Base-by-base conservation (phyloP, 441 rosid genomes). In the Gossypium gossypioides region DNA sequence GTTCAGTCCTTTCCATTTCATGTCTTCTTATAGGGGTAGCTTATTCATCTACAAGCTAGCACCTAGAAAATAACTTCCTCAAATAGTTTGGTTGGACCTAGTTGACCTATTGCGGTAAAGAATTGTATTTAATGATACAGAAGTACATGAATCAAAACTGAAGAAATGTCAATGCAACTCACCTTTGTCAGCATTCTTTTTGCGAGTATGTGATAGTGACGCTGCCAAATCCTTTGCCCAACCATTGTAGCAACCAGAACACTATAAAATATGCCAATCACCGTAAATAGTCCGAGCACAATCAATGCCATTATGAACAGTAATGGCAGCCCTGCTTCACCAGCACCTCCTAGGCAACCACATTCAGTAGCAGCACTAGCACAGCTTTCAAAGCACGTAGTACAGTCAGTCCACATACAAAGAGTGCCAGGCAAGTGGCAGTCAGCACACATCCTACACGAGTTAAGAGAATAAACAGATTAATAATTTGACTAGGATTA, bases 341-440 rank as follows among this genome's bases (percentile, higher is more conserved):
- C 98, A 62, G 99, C 99, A 72, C 98, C 98, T 72, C 96, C 96
- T 78, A 96, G 80, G 85, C 99, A 96, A 80, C 99, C 97, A 69
- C 98, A 96, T 83, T 96, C 99, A 74, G 94, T 77, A 3, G 90
- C 91, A 65, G 98, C 83, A 79, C 98, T 90, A 55, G 98, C 97
- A 81, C 98, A 93, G 71, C 96, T 84, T 84, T 96, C 99, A 55
- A 90, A 90, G 86, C 99, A 93, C 48, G 99, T 86, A 4, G 99
- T 93, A 76, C 99, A 96, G 85, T 96, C 99, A 25, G 97, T 92
- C 98, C 99, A 96, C 94, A 96, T 88, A 71, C 99, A 96, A 59
- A 96, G 87, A n/a, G 99, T 96, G 42, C 99, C 98, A 3, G 99
- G 98, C 72, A 96, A 84, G 85, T 96, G 99, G 76, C 99, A 96